phyloP scores from a whole-genome alignment of 768 basidiomycete genomes.

The Termitomyces sp. region DNA sequence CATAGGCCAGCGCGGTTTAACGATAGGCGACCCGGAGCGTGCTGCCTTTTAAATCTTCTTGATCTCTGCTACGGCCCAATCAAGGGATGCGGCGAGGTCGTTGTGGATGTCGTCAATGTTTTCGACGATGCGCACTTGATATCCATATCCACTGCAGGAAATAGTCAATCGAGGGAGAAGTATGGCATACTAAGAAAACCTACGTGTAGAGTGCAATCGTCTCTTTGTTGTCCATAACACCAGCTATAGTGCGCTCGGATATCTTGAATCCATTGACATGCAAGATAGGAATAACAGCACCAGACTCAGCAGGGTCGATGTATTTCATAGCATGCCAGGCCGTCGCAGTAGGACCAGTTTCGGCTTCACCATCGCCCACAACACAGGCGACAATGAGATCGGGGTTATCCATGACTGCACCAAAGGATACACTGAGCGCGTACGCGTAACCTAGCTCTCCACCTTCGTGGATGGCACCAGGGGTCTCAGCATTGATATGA shows the following conservation, averaged over 20 bases:
- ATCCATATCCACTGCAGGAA: constrained; percentile 67
- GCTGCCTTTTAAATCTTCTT: constrained; percentile 76
- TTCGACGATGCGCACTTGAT: constrained; percentile 80
- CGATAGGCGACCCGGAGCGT: constrained; percentile 66
- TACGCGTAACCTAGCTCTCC: constrained; percentile 91
- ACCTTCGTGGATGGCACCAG: constrained; percentile 89
- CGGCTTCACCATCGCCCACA: constrained; percentile 87
- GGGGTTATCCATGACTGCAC: constrained; percentile 89
- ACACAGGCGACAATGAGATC: constrained; percentile 77
- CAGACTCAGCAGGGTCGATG: constrained; percentile 84
- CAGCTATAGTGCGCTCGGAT: constrained; percentile 84
- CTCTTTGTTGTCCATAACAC: constrained; percentile 89
- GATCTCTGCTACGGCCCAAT: constrained; percentile 76
- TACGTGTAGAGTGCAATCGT: constrained; percentile 70
- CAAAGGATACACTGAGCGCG: constrained; percentile 80
- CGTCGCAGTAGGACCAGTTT: constrained; percentile 73
- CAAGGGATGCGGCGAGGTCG: constrained; percentile 76
- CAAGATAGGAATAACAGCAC: constrained; percentile 87
- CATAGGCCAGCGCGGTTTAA: constrained; percentile 91
- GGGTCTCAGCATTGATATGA: constrained; percentile 79
- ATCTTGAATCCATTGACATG: constrained; percentile 91
- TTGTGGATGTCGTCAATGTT: constrained; percentile 62
- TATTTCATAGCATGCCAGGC: constrained; percentile 90
- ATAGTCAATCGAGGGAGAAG: not conserved
- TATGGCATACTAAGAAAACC: constrained; percentile 14